Conservation (phyloP, 1,284 basidiomycete genomes). For the Naganishia sp. region DNA sequence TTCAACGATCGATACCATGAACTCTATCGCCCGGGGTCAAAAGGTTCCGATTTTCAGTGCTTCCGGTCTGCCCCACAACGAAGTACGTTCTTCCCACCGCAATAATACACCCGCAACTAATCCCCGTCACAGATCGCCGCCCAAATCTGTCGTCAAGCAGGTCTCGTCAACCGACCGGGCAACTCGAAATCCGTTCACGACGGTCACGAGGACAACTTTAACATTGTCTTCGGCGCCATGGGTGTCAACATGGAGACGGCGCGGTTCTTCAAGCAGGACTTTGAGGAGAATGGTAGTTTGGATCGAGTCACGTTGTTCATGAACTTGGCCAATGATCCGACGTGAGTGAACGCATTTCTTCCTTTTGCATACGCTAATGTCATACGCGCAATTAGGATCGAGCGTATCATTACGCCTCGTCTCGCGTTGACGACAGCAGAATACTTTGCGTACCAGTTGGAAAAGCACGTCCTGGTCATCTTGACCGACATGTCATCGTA, state of each 20-base stretch:
- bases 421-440: constrained; percentile 97
- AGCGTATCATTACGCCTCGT: constrained; percentile 99
- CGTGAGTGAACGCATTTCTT: constrained; percentile 52
- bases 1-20: constrained; percentile 96
- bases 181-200: constrained; percentile 92
- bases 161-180: constrained; percentile 76
- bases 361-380: not conserved
- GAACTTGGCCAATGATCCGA: constrained; percentile 99
- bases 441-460: constrained; percentile 99
- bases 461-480: constrained; percentile 99
- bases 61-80: constrained; percentile 97
- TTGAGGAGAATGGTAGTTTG: constrained; percentile 97
- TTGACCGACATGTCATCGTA: constrained; percentile 99
- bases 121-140: constrained; percentile 79
- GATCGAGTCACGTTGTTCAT: constrained; percentile 98
- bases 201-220: constrained; percentile 99
- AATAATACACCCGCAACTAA: not conserved
- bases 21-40: constrained; percentile 99
- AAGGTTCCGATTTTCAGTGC: constrained; percentile 99
- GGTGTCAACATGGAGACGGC: constrained; percentile 99
- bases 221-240: constrained; percentile 99
- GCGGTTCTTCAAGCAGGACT: constrained; percentile 99
- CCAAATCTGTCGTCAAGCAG: constrained; percentile 99
- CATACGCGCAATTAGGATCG: constrained; percentile 66
- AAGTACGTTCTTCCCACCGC: constrained; percentile 59